Evolutionary conservation across 2,329 filamentous ascomycete genomes (phyloP).

Genomic region (Monosporascus sp.): DNA sequence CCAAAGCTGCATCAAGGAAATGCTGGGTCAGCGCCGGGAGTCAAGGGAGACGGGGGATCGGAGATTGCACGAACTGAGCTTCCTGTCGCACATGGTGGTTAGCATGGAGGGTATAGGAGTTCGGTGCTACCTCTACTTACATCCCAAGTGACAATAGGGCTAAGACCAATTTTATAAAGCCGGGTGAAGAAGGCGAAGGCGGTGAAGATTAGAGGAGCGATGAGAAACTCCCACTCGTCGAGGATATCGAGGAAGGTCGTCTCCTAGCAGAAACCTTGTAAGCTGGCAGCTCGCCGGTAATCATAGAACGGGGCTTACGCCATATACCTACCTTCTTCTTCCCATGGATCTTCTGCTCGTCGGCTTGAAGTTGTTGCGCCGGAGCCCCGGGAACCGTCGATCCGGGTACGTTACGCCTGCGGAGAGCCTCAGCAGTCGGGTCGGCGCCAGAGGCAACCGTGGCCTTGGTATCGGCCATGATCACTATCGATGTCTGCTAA

Average conservation of each 20-base stretch:
- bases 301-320: not conserved
- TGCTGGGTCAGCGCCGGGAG: conserved; percentile 21
- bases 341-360: conserved; percentile 55
- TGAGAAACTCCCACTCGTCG: conserved; percentile 58
- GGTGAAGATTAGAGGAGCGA: conserved; percentile 58
- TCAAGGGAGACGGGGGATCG: conserved; percentile 3
- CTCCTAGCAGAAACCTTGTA: conserved; percentile 30
- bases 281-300: conserved; percentile 4
- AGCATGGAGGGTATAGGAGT: conserved; percentile 4
- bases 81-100: conserved; percentile 30
- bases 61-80: conserved; percentile 49
- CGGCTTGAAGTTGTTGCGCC: conserved; percentile 39
- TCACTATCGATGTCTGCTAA: conserved; percentile 7
- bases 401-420: conserved; percentile 50
- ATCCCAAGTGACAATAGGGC: conserved; percentile 63
- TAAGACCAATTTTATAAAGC: conserved; percentile 65
- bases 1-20: conserved; percentile 58
- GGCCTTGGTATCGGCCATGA: conserved; percentile 52
- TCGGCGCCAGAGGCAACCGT: conserved; percentile 58
- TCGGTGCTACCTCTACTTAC: conserved; percentile 20
- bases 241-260: conserved; percentile 59
- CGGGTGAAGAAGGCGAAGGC: conserved; percentile 61
- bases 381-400: conserved; percentile 30
- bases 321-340: conserved; percentile 45
- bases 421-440: conserved; percentile 46